Evolutionary conservation across 768 basidiomycete species (phyloP).

Genomic region (Lactarius sanguifluus): DNA sequence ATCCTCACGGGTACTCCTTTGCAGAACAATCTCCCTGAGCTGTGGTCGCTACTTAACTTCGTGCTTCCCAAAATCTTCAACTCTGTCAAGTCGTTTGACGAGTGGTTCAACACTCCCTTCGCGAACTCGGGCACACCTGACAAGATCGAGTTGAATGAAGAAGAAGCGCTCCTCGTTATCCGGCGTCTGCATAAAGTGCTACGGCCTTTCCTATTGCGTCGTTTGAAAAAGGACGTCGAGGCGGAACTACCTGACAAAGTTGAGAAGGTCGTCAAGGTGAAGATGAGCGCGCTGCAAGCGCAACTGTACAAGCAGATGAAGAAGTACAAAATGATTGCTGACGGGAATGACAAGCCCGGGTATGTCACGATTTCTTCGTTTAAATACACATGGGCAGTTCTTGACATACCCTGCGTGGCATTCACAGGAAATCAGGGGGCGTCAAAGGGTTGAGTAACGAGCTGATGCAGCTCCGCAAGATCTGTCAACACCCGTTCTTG

Average conservation of each 20-base stretch:
- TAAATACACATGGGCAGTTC: not conserved
- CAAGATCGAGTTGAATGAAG: conserved; percentile 99
- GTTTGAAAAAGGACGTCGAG: conserved; percentile 97
- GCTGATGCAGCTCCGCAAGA: conserved; percentile 97
- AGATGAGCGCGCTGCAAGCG: conserved; percentile 89
- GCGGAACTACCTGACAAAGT: conserved; percentile 95
- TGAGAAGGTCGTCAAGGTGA: conserved; percentile 95
- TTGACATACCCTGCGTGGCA: not conserved
- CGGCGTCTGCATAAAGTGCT: conserved; percentile 95
- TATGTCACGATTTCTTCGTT: conserved; percentile 38
- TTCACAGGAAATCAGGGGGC: conserved; percentile 62
- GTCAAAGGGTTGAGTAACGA: conserved; percentile 92
- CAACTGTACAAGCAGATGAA: conserved; percentile 98
- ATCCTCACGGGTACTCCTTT: conserved; percentile 95
- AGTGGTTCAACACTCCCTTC: conserved; percentile 99
- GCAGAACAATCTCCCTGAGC: conserved; percentile 94
- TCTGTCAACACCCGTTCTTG: conserved; percentile 96
- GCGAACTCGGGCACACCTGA: conserved; percentile 97
- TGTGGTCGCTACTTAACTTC: conserved; percentile 96
- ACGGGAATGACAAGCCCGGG: conserved; percentile 76
- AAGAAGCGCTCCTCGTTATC: conserved; percentile 97
- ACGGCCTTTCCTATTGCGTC: conserved; percentile 87
- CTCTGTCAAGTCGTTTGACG: conserved; percentile 98
- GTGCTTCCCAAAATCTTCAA: conserved; percentile 96
- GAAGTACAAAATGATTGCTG: conserved; percentile 96